Base-by-base conservation (phyloP, 2,329 filamentous ascomycete species). In the Byssothecium circinans region DNA sequence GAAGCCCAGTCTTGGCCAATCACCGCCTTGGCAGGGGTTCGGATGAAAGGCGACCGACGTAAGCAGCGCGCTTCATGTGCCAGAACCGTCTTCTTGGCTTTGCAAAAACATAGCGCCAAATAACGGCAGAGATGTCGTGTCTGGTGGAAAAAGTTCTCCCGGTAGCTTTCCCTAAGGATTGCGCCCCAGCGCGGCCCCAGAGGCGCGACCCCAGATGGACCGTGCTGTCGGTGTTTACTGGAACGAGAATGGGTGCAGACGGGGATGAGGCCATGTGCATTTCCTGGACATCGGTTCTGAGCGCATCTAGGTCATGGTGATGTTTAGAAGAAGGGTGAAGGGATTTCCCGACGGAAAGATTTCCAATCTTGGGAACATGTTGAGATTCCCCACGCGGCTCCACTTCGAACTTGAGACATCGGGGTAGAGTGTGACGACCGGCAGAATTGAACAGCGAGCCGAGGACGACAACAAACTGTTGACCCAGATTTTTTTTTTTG, bases 1-100 rank as follows among this genome's bases (percentile, higher is more conserved):
- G 46, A 52, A 53, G 50, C 53, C 52, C 18, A 17, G 23, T 41
- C 62, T 63, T 60, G 58, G 62, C 58, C 49, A 41, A 34, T 34
- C 34, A 27, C 27, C 33, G 33, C 52, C 34, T 48, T 51, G 49
- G 50, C 51, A 49, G 6, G 18, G 18, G 15, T n/a, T 45, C 43
- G 43, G 43, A 22, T 5, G 35, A 45, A 41, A n/a, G 19, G 25
- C 4, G 6, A 18, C 43, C 43, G 43, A 45, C 23, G 30, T 20
- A 14, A 17, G 39, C 22, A 18, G 3, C 15, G 4, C 8, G n/a
- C 8, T 15, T 15, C 10, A 6, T 12, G 32, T 41, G 20, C 15
- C 10, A 7, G 15, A 10, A 8, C n/a, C 10, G 17, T 33, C 27
- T 4, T 33, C 41, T 43, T 43, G 29, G 30, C n/a, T 15, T 36